phyloP scores from a whole-genome alignment of 352 stramenopile species.

The Pythium angustatum region DNA sequence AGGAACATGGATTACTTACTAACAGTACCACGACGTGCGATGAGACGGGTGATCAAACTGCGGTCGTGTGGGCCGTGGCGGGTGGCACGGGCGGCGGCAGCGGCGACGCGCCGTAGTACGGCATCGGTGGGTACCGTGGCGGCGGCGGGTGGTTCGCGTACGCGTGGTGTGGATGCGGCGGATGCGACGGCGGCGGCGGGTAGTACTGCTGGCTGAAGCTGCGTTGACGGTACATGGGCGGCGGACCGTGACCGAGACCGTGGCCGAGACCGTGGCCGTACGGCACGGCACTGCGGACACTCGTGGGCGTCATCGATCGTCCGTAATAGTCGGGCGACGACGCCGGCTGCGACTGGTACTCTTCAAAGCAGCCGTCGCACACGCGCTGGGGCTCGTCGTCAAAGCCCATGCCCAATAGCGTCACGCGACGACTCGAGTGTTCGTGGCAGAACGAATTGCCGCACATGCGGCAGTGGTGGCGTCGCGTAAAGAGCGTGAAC shows the following conservation, averaged over 20 bases:
- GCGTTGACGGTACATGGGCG: constrained; percentile 28
- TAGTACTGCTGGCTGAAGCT: constrained; percentile 35
- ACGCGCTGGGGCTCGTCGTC: constrained; percentile 83
- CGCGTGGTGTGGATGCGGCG: constrained; percentile 10
- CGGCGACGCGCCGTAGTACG: constrained; percentile 19
- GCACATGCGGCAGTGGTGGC: constrained; percentile 87
- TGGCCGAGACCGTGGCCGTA: too few relatives aligned
- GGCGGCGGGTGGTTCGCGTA: constrained; percentile 15
- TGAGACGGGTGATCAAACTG: constrained; percentile 4
- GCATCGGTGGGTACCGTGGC: constrained; percentile 24
- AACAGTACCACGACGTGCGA: too few relatives aligned
- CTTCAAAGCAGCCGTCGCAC: constrained; percentile 83
- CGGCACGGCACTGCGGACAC: constrained; percentile 19
- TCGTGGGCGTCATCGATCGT: constrained; percentile 19
- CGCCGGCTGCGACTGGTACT: constrained; percentile 53
- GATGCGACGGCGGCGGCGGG: constrained; percentile 17
- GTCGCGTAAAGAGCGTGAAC: constrained; percentile 83
- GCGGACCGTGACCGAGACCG: too few relatives aligned
- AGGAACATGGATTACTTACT: too few relatives aligned
- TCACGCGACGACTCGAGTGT: constrained; percentile 75
- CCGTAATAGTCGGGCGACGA: constrained; percentile 30
- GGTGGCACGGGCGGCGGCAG: constrained; percentile 8
- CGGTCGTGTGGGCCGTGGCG: constrained; percentile 17
- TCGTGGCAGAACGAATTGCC: constrained; percentile 88
- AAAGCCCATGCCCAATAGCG: constrained; percentile 77